Percentiles rank a stretch among this genome's conserved stretches.
These are phyloP conservation scores for Simmondsia chinensis DNA, from an alignment of 148 eudicot genomes.

Conservation along the genomic window DNA sequence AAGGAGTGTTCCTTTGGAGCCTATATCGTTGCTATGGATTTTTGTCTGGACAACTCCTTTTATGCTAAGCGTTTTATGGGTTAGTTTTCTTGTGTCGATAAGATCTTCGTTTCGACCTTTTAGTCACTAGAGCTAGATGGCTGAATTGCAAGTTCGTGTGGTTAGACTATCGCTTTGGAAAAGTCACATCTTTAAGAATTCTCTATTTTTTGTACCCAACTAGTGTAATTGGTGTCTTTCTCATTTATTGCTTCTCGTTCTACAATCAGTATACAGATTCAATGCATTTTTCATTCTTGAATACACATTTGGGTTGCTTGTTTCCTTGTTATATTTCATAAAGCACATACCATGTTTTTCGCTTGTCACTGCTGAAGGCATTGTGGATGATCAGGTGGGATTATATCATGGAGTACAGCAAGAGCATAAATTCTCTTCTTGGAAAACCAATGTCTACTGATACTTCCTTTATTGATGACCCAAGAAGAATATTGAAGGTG, in stretches of 20 bases:
- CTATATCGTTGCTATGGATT: no score
- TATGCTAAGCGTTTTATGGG: no score
- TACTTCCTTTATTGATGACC: conserved; percentile 54
- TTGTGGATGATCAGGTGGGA: conserved; percentile 50
- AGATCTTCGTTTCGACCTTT: no score
- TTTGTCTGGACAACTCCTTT: no score
- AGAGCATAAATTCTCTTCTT: conserved; percentile 75
- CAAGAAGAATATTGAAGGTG: conserved; percentile 57
- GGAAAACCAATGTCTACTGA: conserved; percentile 34
- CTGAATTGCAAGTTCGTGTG: no score
- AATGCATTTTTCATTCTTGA: background rate
- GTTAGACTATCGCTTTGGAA: no score
- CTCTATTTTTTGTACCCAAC: background rate
- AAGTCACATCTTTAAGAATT: no score
- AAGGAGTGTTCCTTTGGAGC: no score
- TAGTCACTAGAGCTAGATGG: no score
- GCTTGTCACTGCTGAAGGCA: conserved; percentile 6
- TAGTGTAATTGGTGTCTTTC: no score
- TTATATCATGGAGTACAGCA: conserved; percentile 74
- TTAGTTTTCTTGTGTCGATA: no score
- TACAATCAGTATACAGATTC: no score
- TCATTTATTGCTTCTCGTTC: background rate
- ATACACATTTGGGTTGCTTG: background rate
- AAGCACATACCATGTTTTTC: background rate
- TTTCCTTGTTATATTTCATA: background rate